phyloP scores from a whole-genome alignment of 345 rosid genomes.

The Eucalyptus sideroxylon region DNA sequence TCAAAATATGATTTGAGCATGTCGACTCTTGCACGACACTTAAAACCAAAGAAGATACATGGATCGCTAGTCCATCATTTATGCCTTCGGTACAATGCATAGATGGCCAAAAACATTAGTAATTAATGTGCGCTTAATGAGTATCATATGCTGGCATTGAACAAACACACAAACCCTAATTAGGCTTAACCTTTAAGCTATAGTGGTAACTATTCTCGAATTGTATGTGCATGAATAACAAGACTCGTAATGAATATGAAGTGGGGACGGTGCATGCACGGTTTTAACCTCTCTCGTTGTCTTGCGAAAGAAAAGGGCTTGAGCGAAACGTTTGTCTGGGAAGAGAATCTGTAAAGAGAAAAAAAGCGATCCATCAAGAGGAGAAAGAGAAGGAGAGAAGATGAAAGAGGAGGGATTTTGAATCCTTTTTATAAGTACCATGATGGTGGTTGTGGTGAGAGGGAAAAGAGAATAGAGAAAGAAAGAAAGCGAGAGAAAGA shows the following conservation, averaged over 20 bases:
- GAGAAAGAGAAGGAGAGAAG: not conserved
- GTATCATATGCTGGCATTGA: not conserved
- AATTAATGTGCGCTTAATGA: not conserved
- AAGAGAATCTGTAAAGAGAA: slow-evolving; percentile 19
- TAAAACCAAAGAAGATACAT: not conserved
- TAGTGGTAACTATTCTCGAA: not conserved
- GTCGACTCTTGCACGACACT: not conserved
- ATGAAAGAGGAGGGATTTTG: not conserved
- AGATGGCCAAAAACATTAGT: not conserved
- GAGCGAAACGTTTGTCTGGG: slow-evolving; percentile 25
- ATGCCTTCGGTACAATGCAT: not conserved
- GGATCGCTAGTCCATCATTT: not conserved
- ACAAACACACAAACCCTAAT: not conserved
- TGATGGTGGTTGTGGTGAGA: not conserved
- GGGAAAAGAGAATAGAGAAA: not conserved
- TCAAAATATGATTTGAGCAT: not conserved
- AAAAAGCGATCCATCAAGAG: slow-evolving; percentile 3
- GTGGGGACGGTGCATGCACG: not conserved
- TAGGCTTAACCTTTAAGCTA: not conserved
- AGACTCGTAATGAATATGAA: not conserved
- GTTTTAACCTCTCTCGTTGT: not conserved
- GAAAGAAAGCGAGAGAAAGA: not conserved
- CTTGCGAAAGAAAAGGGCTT: slow-evolving; percentile 15
- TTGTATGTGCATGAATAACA: not conserved
- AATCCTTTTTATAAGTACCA: slow-evolving; percentile 1